phyloP scores from a whole-genome alignment of 208 protist species.

The Crithidia fasciculata region DNA sequence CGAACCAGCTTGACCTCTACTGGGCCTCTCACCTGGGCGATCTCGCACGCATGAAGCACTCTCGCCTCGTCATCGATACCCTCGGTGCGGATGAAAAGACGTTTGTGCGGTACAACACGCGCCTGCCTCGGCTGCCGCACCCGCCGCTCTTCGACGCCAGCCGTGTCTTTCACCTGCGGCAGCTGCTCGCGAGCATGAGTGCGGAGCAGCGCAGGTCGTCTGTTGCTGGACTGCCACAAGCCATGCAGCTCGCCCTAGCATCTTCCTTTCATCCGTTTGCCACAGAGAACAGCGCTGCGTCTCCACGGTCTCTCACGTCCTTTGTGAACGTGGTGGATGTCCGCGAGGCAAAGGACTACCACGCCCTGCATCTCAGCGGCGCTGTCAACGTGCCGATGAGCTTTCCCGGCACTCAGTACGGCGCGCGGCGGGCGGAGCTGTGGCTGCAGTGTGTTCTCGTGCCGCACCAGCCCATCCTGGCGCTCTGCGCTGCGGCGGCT shows the following conservation, averaged over 20 bases:
- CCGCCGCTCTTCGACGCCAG: conserved; percentile 54
- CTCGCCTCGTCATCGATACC: conserved; percentile 51
- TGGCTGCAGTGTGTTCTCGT: conserved; percentile 82
- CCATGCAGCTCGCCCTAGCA: conserved; percentile 15
- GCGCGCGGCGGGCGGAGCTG: conserved; percentile 78
- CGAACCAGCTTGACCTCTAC: conserved; percentile 78
- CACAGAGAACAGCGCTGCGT: neutral
- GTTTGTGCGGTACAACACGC: conserved; percentile 46
- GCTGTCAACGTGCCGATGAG: conserved; percentile 77
- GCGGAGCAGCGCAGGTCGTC: neutral
- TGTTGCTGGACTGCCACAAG: conserved; percentile 8
- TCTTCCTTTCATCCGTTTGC: conserved; percentile 19
- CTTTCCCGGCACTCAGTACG: conserved; percentile 67
- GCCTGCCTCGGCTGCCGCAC: conserved; percentile 65
- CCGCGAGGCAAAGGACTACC: conserved; percentile 54
- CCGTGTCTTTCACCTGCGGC: conserved; percentile 48
- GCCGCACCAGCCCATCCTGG: conserved; percentile 63
- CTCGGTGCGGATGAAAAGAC: conserved; percentile 28
- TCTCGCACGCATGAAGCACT: conserved; percentile 62
- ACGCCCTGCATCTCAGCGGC: conserved; percentile 55
- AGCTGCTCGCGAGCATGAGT: conserved; percentile 13
- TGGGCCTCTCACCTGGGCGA: conserved; percentile 71
- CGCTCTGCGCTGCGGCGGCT: conserved; percentile 36
- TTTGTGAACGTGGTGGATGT: conserved; percentile 64
- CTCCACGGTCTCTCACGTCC: conserved; percentile 3